Percentiles rank a stretch among this genome's conserved stretches.
Conservation (phyloP, 2,329 filamentous ascomycete species). For the Aulographum hederae region DNA sequence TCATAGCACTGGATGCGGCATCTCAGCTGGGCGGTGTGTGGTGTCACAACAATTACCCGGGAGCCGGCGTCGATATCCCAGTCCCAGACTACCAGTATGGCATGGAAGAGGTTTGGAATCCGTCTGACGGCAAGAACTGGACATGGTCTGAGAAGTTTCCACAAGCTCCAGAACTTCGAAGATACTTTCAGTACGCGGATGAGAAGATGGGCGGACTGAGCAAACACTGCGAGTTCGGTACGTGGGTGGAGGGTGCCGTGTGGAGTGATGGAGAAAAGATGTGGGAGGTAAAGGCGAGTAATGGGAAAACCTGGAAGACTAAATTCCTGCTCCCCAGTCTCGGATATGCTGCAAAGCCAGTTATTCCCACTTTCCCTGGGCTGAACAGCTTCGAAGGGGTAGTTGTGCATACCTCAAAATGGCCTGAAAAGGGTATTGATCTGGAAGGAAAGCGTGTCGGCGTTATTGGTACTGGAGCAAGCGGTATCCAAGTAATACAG, state of each 20-base stretch:
- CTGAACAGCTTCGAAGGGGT: constrained; percentile 20
- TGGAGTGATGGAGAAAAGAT: constrained; percentile 21
- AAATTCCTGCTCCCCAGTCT: constrained; percentile 17
- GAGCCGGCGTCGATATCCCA: constrained; percentile 38
- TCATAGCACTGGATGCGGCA: constrained; percentile 24
- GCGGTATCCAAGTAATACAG: constrained; percentile 23
- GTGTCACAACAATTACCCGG: constrained; percentile 25
- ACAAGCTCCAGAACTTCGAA: constrained; percentile 37
- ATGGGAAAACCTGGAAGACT: constrained; percentile 7
- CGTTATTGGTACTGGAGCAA: constrained; percentile 26
- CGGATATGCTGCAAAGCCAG: constrained; percentile 21
- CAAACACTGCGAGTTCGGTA: constrained; percentile 27
- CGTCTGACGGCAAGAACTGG: constrained; percentile 13
- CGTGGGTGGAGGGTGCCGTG: constrained; percentile 15
- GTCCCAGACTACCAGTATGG: constrained; percentile 32
- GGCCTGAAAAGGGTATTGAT: constrained; percentile 22
- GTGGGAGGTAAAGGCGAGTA: constrained; percentile 1
- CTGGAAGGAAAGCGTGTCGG: constrained; percentile 21
- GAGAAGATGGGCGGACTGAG: constrained; percentile 14
- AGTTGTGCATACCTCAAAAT: constrained; percentile 25
- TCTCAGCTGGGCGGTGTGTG: constrained; percentile 29
- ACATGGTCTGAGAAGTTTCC: constrained; percentile 10
- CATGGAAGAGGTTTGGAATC: constrained; percentile 16
- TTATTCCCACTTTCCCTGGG: constrained; percentile 25
- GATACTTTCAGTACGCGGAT: constrained; percentile 25